Base-by-base conservation (phyloP, 2,329 filamentous ascomycete genomes). In the Madurella mycetomatis region DNA sequence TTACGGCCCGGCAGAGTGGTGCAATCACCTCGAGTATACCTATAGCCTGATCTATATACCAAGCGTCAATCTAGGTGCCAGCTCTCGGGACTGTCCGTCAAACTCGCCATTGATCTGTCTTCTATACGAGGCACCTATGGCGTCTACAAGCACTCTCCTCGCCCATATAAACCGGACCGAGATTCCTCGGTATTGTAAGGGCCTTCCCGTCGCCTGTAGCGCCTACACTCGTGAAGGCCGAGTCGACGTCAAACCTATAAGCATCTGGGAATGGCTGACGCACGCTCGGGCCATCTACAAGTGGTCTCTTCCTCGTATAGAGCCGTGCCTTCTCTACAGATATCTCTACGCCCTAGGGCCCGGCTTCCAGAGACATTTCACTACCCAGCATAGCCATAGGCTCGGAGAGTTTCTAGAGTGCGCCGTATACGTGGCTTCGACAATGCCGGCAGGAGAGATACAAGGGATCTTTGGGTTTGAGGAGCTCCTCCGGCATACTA, bases 11-110 rank as follows among this genome's bases (percentile, higher is more conserved):
- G 48, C 39, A 31, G 2, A 51, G 53, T 55, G 19, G 53, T 44
- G 32, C 43, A 55, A 55, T 55, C 41, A 55, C 48, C 44, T 55
- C 32, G 48, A 55, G 48, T 31, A 55, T 51, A 51, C 40, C 53
- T 13, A 55, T 51, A n/a, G 48, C 53, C 41, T 51, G 15, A 51
- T 45, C 48, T 9, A 55, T 51, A 55, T n/a, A 41, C 53, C 32
- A 55, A 55, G 43, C 2, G 3, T 51, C 45, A 55, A 55, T 51
- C 53, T 8, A 49, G 48, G 45, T 51, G 39, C 44, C 37, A 55
- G 40, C 53, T 18, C n/a, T 16, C n/a, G 32, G 53, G 53, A 17
- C 40, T 34, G 43, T 19, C 7, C n/a, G 18, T 51, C 17, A 48
- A 55, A 55, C 48, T 51, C 45, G 41, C 44, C n/a, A 12, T 55